Conservation (phyloP, 768 basidiomycete species). For the Suillus subaureus region DNA sequence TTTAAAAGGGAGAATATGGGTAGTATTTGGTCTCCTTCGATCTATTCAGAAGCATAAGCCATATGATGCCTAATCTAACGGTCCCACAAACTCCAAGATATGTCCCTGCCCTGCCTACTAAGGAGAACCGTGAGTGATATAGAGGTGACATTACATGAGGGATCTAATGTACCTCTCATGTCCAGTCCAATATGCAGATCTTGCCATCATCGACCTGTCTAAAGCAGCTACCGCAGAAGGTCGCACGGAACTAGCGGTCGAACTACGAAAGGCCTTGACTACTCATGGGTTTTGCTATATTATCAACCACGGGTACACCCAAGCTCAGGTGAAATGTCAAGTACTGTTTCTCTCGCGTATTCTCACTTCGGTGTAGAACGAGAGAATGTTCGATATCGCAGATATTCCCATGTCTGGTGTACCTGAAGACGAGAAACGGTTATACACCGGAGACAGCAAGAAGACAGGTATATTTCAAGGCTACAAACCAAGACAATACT, state of each 20-base stretch:
- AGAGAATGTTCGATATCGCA: constrained; percentile 51
- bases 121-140: constrained; percentile 19
- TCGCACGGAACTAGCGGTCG: constrained; percentile 36
- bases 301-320: constrained; percentile 37
- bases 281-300: constrained; percentile 40
- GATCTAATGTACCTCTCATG: constrained; percentile 23
- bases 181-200: constrained; percentile 44
- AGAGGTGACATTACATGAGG: background rate
- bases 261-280: constrained; percentile 46
- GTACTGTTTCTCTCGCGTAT: background rate
- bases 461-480: constrained; percentile 52
- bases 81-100: constrained; percentile 37
- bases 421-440: constrained; percentile 43
- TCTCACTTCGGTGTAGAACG: constrained; percentile 33
- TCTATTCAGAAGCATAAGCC: background rate
- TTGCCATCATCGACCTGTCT: constrained; percentile 52
- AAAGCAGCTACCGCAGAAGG: constrained; percentile 40
- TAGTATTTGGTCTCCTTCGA: background rate
- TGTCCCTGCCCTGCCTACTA: constrained; percentile 30
- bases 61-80: constrained; percentile 28
- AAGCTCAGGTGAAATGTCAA: constrained; percentile 31
- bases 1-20: background rate
- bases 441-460: constrained; percentile 43
- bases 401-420: constrained; percentile 47
- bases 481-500: constrained; percentile 54